Conservation (phyloP, 2,329 filamentous ascomycete genomes). For the Aspergillus pseudonomiae region DNA sequence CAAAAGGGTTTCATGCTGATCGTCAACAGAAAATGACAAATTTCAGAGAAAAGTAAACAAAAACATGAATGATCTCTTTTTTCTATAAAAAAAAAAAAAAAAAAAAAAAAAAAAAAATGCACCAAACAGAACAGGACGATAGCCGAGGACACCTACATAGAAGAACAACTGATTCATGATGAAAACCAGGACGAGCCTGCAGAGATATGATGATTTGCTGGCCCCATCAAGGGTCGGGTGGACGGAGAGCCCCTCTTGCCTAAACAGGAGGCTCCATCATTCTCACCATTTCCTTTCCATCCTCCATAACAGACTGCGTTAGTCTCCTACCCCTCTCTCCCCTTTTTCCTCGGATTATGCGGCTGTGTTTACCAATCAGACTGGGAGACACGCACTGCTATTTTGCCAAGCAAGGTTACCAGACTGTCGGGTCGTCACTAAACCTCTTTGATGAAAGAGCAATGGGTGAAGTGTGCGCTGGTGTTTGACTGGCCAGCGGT, state of each 20-base stretch:
- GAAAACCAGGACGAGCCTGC: background rate
- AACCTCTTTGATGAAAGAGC: constrained; percentile 23
- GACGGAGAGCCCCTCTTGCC: constrained; percentile 1
- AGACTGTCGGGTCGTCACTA: constrained; percentile 37
- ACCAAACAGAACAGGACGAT: background rate
- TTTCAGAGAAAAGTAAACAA: background rate
- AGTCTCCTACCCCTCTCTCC: constrained; percentile 3
- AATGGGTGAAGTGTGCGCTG: constrained; percentile 20
- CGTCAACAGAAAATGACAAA: background rate
- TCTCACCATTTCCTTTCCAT: constrained; percentile 1
- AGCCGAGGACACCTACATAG: background rate
- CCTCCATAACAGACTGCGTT: background rate
- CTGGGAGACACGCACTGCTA: constrained; percentile 35
- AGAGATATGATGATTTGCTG: background rate
- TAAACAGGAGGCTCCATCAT: constrained; percentile 3
- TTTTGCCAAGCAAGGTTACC: constrained; percentile 37
- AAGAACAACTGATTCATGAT: background rate
- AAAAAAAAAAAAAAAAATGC: background rate
- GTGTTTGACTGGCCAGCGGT: constrained; percentile 17
- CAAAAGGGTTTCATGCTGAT: background rate
- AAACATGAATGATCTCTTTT: background rate
- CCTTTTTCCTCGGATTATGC: constrained; percentile 18
- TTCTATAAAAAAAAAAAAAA: background rate
- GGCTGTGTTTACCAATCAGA: constrained; percentile 35
- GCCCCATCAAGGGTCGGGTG: background rate